Conservation (phyloP, 768 basidiomycete species). For the Lyophyllum decastes region DNA sequence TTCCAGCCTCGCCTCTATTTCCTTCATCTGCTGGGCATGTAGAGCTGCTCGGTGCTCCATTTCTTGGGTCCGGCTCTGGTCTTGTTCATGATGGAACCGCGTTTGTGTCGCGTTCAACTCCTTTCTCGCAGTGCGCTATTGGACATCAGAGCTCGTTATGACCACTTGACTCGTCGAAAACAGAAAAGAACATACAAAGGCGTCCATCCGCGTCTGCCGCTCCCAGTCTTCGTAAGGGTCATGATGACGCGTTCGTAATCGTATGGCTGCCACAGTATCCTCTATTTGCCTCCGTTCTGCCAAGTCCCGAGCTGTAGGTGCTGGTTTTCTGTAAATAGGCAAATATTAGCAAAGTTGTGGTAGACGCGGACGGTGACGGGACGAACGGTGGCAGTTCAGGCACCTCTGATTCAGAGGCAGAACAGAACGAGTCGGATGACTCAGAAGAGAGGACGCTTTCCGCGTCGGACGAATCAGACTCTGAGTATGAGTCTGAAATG, state of each 20-base stretch:
- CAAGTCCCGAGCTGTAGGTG: conserved; percentile 30
- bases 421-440: conserved; percentile 39
- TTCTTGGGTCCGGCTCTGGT: conserved; percentile 36
- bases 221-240: conserved; percentile 65
- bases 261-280: conserved; percentile 53
- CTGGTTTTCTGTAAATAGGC: conserved; percentile 21
- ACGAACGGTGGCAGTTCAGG: conserved; percentile 36
- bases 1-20: conserved; percentile 49
- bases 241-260: conserved; percentile 49
- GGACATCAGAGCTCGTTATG: neutral
- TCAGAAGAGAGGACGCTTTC: conserved; percentile 22
- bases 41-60: conserved; percentile 35
- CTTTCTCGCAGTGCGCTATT: conserved; percentile 47
- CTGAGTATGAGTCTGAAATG: conserved; percentile 30
- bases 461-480: conserved; percentile 32
- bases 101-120: conserved; percentile 34
- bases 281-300: conserved; percentile 45
- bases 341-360: conserved; percentile 4
- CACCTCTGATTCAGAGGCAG: conserved; percentile 45
- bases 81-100: conserved; percentile 44
- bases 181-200: conserved; percentile 40
- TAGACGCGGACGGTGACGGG: neutral
- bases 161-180: neutral
- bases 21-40: conserved; percentile 52
- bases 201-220: conserved; percentile 49